A percentile compares a stretch with the other conserved stretches of the same genome.
phyloP scores from a whole-genome alignment of 768 basidiomycete species.

The Boletus reticulatus region DNA sequence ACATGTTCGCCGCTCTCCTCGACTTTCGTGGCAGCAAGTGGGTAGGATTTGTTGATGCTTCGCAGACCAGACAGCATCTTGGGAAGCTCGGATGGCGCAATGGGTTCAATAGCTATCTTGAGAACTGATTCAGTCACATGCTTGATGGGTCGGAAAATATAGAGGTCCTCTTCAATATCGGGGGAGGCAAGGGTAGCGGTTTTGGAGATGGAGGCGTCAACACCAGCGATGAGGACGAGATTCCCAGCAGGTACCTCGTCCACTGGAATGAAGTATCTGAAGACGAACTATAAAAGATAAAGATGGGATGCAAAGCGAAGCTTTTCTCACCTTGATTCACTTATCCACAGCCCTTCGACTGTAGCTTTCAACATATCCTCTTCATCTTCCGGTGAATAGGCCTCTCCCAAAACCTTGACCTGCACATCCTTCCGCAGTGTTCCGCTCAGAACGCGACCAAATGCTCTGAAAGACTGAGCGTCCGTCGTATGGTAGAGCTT shows the following conservation, averaged over 20 bases:
- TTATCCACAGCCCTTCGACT: slow-evolving; percentile 88
- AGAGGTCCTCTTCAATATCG: slow-evolving; percentile 78
- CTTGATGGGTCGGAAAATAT: slow-evolving; percentile 95
- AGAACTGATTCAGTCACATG: slow-evolving; percentile 97
- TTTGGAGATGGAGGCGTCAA: slow-evolving; percentile 93
- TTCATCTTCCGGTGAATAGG: slow-evolving; percentile 98
- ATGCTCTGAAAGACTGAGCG: slow-evolving; percentile 94
- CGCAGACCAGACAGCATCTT: slow-evolving; percentile 98
- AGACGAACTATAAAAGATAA: slow-evolving; percentile 1
- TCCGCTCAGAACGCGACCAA: slow-evolving; percentile 91
- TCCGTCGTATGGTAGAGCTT: slow-evolving; percentile 97
- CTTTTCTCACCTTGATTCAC: slow-evolving; percentile 73
- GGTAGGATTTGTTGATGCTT: slow-evolving; percentile 97
- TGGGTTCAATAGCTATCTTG: slow-evolving; percentile 98
- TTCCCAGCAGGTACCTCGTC: slow-evolving; percentile 91
- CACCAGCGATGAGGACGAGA: slow-evolving; percentile 87
- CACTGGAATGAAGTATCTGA: slow-evolving; percentile 85
- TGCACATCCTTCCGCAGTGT: slow-evolving; percentile 80
- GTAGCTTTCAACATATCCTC: slow-evolving; percentile 91
- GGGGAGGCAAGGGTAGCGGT: slow-evolving; percentile 82
- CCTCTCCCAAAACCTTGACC: slow-evolving; percentile 96
- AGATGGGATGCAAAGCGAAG: background rate
- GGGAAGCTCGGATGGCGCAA: slow-evolving; percentile 94
- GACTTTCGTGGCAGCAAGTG: slow-evolving; percentile 90
- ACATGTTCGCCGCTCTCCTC: slow-evolving; percentile 99